A percentile compares a stretch with the other conserved stretches of the same genome.
Evolutionary conservation across 228 moss, liverwort and hornwort genomes (phyloP).

Genomic region (Sphagnum magellanicum): DNA sequence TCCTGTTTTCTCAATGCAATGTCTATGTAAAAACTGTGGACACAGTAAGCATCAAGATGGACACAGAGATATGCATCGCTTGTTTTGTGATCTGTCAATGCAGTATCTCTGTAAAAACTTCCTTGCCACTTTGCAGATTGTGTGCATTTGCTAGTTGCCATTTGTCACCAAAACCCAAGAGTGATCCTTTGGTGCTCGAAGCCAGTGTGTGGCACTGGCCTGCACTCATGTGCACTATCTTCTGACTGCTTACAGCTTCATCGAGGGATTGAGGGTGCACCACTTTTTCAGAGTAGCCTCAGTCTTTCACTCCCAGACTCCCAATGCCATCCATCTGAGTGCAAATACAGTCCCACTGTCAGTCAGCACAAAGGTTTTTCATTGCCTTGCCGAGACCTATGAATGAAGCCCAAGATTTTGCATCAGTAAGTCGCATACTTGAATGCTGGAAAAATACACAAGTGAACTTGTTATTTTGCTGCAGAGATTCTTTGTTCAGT

Average conservation of each 20-base stretch:
- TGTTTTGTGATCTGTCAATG: too few relatives aligned
- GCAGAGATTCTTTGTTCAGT: too few relatives aligned
- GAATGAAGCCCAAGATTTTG: too few relatives aligned
- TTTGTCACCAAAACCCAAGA: conserved; percentile 65
- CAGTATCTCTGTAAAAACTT: background rate
- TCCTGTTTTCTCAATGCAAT: too few relatives aligned
- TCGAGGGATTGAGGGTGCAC: conserved; percentile 36
- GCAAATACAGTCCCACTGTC: conserved; percentile 60
- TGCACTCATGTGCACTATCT: conserved; percentile 44
- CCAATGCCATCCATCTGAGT: conserved; percentile 73
- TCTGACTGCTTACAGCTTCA: conserved; percentile 27
- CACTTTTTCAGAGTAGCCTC: conserved; percentile 52
- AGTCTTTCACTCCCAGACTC: conserved; percentile 46
- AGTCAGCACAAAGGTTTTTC: conserved; percentile 67
- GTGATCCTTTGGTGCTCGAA: conserved; percentile 34
- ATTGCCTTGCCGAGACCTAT: conserved; percentile 59
- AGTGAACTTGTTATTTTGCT: too few relatives aligned
- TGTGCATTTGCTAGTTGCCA: conserved; percentile 27
- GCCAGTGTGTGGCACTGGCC: conserved; percentile 73
- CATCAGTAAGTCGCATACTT: too few relatives aligned
- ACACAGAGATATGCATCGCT: too few relatives aligned
- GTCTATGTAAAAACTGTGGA: too few relatives aligned
- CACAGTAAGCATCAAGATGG: too few relatives aligned
- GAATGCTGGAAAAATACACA: too few relatives aligned
- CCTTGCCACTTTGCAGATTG: background rate